These are phyloP conservation scores for Solanum bulbocastanum DNA, from an alignment of 257 asterid genomes.

Conservation along the genomic window DNA sequence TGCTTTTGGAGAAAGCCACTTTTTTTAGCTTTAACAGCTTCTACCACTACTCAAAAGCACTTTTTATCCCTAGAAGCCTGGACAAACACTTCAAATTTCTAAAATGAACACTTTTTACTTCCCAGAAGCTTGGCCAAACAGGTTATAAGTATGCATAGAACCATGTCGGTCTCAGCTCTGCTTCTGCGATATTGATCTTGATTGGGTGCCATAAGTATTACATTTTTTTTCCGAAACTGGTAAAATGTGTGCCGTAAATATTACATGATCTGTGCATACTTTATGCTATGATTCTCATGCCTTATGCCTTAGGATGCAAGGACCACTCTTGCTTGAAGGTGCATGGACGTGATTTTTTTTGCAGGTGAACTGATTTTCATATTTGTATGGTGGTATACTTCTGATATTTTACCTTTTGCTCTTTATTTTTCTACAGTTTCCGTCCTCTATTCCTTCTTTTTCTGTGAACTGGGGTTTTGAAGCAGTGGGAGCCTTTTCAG, in stretches of 20 bases:
- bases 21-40: neutral
- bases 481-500: neutral
- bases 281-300: slow-evolving; percentile 30
- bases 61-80: neutral
- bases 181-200: slow-evolving; percentile 13
- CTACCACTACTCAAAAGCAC: neutral
- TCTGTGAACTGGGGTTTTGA: neutral
- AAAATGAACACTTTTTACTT: neutral
- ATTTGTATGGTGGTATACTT: slow-evolving; percentile 16
- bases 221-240: neutral
- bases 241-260: slow-evolving; percentile 1
- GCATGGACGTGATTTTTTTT: slow-evolving; percentile 44
- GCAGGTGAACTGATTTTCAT: slow-evolving; percentile 56
- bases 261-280: slow-evolving; percentile 18
- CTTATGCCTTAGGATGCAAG: slow-evolving; percentile 41
- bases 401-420: slow-evolving; percentile 11
- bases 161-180: neutral
- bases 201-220: slow-evolving; percentile 14
- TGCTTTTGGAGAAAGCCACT: neutral
- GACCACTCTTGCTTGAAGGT: slow-evolving; percentile 43
- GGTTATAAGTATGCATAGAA: neutral
- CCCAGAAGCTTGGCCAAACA: neutral
- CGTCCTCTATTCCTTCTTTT: neutral
- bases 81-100: neutral
- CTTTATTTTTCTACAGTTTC: neutral